These are phyloP conservation scores for Carpinus viminea DNA, from an alignment of 306 rosid species.

Conservation along the genomic window DNA sequence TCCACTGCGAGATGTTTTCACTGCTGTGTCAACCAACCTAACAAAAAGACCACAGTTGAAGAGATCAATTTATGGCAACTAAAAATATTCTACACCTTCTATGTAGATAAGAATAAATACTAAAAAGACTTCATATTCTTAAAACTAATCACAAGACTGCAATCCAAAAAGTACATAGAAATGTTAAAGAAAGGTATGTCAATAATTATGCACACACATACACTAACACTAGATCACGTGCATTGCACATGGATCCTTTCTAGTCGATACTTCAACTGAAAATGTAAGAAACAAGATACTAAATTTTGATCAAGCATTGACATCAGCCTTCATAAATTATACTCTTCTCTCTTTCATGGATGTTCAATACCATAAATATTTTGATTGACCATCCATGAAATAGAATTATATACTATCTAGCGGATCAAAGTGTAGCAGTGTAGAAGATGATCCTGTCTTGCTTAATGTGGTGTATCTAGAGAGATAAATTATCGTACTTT, in stretches of 20 bases:
- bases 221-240: not conserved
- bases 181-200: not conserved
- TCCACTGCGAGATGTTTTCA: conserved; percentile 98
- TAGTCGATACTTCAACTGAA: not conserved
- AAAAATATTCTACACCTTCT: conserved; percentile 12
- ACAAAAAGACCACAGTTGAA: conserved; percentile 15
- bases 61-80: conserved; percentile 17
- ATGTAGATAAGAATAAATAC: not conserved
- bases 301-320: not conserved
- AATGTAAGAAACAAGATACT: not conserved
- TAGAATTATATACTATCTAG: not conserved
- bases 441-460: too few relatives aligned
- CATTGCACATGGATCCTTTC: not conserved
- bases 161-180: not conserved
- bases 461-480: too few relatives aligned
- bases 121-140: not conserved
- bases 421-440: not conserved
- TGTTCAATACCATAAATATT: not conserved
- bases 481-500: too few relatives aligned
- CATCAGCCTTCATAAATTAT: not conserved
- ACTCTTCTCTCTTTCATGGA: not conserved
- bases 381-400: not conserved
- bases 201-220: not conserved
- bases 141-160: not conserved
- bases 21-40: conserved; percentile 96